Evolutionary conservation across 495 filamentous ascomycete genomes (phyloP), one percentile per base, ranked within the genome.

Genomic region (Trichocladium uniseriatum): DNA sequence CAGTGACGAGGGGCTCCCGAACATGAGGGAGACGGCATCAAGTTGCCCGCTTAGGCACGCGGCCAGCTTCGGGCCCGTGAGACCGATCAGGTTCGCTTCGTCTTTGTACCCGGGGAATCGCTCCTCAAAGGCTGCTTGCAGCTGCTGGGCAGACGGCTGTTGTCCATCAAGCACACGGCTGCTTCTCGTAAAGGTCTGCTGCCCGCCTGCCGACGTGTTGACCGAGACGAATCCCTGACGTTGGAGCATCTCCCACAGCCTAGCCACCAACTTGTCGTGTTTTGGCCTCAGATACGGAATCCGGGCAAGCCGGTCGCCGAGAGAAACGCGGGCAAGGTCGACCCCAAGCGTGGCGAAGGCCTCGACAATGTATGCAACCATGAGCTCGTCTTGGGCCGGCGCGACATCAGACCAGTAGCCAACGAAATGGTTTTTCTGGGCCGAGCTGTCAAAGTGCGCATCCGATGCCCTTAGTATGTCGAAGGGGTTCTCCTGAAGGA

Each of bases 291-390:
- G 22, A 32, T 36, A 47, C 20, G 54, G 28, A 6, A 65, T 46
- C 9, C 1, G 42, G 14, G 57, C 20, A 1, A 65, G 40, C 28
- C 19, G 38, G 21, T 63, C 43, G 6, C 64, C 69, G 14, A 56
- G 27, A 11, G 41, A 36, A 11, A 39, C 7, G 15, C 7, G 11
- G 6, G 15, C 6, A 13, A 74, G 29, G 7, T 62, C 40, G 19
- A 54, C 58, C 1, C 69, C 69, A 3, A 75, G 53, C 7, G 45
- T 32, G 7, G 39, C 49, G 38, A 77, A 73, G 10, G 69, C 67
- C 38, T 70, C 66, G 2, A 69, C 51, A 6, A 67, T 54, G 50
- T 75, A 76, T 2, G 60, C 54, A 2, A 64, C 31, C 0, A 74
- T 65, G 2, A 76, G 63, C 4, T 11, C 19, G n/a, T 61, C 44